Base-by-base conservation (phyloP, 108 stramenopile genomes). In the Asterionellopsis glacialis region DNA sequence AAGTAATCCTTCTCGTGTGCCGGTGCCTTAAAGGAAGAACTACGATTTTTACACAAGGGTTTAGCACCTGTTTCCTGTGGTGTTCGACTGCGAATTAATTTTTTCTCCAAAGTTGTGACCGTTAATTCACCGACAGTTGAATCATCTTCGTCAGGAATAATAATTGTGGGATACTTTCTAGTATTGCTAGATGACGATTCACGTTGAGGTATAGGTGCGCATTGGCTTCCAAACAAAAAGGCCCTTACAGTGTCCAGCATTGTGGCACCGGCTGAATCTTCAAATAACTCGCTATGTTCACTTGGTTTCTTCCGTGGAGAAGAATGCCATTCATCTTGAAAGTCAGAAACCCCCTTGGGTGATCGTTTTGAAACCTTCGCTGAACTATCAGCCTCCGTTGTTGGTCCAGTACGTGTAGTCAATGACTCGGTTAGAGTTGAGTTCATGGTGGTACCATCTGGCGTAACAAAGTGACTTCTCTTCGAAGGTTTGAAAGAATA, bases 91-190 rank as follows among this genome's bases (percentile, higher is more conserved):
- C 33, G 33, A 2, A 33, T 33, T 33, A 33, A 7, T 33, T 33
- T 33, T 7, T 33, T 59, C 48, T 67, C 66, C 23, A 48, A 47
- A 19, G 66, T 58, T 9, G 38, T 59, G 45, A 57, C 66, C 14
- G 66, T 67, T 16, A 67, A 41, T 19, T 67, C 66, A 40, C 66
- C 68, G 11, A 69, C 68, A 51, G 56, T 66, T 14, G 19, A 33
- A 6, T 42, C 40, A 18, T 69, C 68, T 18, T 51, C 14, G 24
- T 47, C 61, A 12, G 61, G 48, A 6, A 19, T 12, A 42, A 57
- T 41, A 41, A 57, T 11, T 38, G 1, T 27, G 56, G 26, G 56
- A 39, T 40, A 57, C n/a, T 26, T 16, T 57, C 40, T 33, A 3
- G 33, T 58, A 14, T n/a, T n/a, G n/a, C n/a, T n/a, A n/a, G n/a